Evolutionary conservation across 108 stramenopile species (phyloP).

Genomic region (Hondaea fermentalgiana): DNA sequence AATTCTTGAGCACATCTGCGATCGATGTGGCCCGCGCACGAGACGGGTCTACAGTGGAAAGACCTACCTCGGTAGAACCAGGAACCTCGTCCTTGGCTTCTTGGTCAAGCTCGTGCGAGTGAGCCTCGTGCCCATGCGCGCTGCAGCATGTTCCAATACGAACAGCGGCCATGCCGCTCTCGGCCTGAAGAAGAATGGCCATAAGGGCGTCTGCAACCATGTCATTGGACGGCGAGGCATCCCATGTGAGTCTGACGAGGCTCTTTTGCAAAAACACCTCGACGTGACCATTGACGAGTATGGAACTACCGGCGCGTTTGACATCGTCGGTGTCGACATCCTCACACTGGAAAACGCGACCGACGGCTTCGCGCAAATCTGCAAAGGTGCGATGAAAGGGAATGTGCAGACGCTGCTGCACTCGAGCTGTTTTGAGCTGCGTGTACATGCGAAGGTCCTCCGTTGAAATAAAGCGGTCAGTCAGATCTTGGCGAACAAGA

Average conservation of each 20-base stretch:
- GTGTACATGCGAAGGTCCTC: constrained; percentile 77
- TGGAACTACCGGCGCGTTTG: too few species aligned
- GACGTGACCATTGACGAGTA: background rate
- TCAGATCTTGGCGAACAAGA: constrained; percentile 72
- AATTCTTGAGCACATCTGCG: background rate
- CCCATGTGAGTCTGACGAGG: constrained; percentile 59
- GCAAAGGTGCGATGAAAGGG: constrained; percentile 66
- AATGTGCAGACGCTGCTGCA: constrained; percentile 71
- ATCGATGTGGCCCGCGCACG: background rate
- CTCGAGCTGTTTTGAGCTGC: constrained; percentile 69
- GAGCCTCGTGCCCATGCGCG: background rate
- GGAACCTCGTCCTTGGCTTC: background rate
- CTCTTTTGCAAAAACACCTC: background rate
- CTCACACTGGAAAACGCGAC: constrained; percentile 69
- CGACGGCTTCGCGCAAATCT: constrained; percentile 62
- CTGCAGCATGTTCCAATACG: constrained; percentile 47
- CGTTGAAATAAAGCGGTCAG: constrained; percentile 65
- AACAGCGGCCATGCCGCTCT: constrained; percentile 73
- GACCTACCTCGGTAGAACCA: too few species aligned
- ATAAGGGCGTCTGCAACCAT: constrained; percentile 80
- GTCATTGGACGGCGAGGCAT: constrained; percentile 77
- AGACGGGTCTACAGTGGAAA: too few species aligned
- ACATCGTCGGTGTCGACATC: background rate
- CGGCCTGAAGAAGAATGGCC: constrained; percentile 77
- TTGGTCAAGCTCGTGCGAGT: background rate